Percentiles rank a stretch among this genome's conserved stretches.
phyloP scores from a whole-genome alignment of 208 protist species.

The Histomonas meleagridis region DNA sequence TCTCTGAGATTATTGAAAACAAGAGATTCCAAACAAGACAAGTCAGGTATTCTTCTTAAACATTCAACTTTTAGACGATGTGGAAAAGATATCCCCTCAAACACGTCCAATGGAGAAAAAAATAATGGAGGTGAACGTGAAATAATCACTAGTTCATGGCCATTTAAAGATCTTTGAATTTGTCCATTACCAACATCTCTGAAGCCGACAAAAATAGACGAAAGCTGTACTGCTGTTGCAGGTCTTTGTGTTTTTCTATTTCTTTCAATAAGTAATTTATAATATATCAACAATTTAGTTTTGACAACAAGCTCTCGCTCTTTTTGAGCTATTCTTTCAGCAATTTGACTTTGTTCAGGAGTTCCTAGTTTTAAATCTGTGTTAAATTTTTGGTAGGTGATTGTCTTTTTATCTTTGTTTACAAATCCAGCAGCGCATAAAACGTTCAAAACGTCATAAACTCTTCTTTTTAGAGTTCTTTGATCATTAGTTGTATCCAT shows the following conservation, averaged over 20 bases:
- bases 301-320: background rate
- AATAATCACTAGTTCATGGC: background rate
- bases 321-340: background rate
- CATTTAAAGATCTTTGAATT: background rate
- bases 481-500: background rate
- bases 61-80: too few relatives aligned
- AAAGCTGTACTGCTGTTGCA: background rate
- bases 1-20: too few relatives aligned
- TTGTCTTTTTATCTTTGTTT: background rate
- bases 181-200: background rate
- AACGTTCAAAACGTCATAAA: conserved; percentile 26
- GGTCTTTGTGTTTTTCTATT: background rate
- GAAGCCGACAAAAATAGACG: background rate
- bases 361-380: background rate
- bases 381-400: background rate
- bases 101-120: background rate
- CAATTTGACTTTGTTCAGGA: too few relatives aligned
- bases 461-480: background rate
- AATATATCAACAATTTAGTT: background rate
- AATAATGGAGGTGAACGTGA: background rate
- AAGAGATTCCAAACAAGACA: too few relatives aligned
- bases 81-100: too few relatives aligned
- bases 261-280: background rate
- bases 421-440: background rate
- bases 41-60: too few relatives aligned